These are phyloP conservation scores for Fragaria iinumae DNA, from an alignment of 306 rosid species.

Conservation along the genomic window DNA sequence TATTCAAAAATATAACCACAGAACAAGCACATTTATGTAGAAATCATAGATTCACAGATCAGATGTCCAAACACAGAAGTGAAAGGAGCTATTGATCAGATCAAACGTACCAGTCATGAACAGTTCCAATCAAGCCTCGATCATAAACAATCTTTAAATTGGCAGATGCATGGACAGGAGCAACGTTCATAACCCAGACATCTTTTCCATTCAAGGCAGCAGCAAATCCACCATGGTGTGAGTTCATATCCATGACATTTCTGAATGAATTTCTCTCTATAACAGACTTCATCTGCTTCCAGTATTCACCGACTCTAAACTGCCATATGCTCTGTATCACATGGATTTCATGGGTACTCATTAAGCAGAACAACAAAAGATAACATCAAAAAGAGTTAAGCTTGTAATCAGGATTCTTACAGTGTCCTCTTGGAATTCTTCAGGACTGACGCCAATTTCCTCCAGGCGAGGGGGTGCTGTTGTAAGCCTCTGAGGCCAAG, in stretches of 20 bases:
- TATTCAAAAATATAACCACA: background rate
- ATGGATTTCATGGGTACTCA: background rate
- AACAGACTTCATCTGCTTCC: conserved; percentile 60
- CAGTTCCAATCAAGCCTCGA: conserved; percentile 59
- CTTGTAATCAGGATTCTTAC: conserved; percentile 34
- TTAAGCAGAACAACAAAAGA: background rate
- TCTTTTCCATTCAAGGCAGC: conserved; percentile 48
- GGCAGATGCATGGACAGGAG: conserved; percentile 45
- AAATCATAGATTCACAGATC: background rate
- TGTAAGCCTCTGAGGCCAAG: conserved; percentile 63
- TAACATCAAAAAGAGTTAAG: background rate
- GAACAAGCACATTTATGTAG: background rate
- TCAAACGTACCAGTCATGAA: conserved; percentile 58
- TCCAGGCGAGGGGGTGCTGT: conserved; percentile 52
- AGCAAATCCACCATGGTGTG: conserved; percentile 64
- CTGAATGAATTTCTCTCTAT: conserved; percentile 43
- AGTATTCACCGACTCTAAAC: conserved; percentile 51
- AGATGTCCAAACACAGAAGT: conserved; percentile 1
- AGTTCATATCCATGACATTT: conserved; percentile 68
- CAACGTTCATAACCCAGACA: conserved; percentile 66
- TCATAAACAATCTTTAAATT: conserved; percentile 52
- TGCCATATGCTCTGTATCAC: conserved; percentile 49
- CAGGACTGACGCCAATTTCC: conserved; percentile 48
- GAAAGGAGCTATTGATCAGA: background rate
- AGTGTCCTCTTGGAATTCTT: conserved; percentile 56